Evolutionary conservation across 116 monocot species (phyloP).

Genomic region (Thalassia testudinum): DNA sequence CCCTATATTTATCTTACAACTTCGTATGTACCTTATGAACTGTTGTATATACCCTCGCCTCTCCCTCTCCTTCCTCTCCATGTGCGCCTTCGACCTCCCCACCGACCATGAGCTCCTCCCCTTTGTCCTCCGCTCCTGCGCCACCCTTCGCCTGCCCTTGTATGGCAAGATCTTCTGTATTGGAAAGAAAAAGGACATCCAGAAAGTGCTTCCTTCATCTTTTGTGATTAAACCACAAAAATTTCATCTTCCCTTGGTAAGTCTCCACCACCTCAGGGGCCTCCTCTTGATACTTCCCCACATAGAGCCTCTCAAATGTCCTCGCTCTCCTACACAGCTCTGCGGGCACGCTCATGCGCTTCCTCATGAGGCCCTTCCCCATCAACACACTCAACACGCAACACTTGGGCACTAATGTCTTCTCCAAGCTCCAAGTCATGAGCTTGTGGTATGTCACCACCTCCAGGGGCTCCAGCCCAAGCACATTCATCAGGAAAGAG

Average conservation of each 20-base stretch:
- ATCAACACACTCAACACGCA: not conserved
- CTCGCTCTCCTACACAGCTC: not conserved
- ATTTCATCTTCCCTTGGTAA: too few relatives aligned
- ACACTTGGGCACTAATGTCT: not conserved
- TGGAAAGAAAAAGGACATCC: too few relatives aligned
- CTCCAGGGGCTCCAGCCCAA: not conserved
- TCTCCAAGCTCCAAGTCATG: not conserved
- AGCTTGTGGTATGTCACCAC: not conserved
- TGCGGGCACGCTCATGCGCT: not conserved
- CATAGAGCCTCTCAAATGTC: not conserved
- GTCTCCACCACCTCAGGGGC: not conserved
- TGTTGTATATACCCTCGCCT: too few relatives aligned
- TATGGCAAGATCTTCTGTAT: too few relatives aligned
- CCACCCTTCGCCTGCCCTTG: too few relatives aligned
- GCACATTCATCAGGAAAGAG: not conserved
- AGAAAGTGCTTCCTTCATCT: constrained; percentile 6
- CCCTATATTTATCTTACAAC: too few relatives aligned
- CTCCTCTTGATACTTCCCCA: not conserved
- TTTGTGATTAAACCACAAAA: too few relatives aligned
- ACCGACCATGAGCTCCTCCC: too few relatives aligned
- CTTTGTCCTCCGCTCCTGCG: too few relatives aligned
- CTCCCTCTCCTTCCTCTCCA: too few relatives aligned
- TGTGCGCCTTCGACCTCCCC: too few relatives aligned
- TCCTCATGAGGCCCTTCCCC: not conserved
- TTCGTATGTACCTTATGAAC: too few relatives aligned